Conservation (phyloP, 2,329 filamentous ascomycete species). For the Endothia cerciana region DNA sequence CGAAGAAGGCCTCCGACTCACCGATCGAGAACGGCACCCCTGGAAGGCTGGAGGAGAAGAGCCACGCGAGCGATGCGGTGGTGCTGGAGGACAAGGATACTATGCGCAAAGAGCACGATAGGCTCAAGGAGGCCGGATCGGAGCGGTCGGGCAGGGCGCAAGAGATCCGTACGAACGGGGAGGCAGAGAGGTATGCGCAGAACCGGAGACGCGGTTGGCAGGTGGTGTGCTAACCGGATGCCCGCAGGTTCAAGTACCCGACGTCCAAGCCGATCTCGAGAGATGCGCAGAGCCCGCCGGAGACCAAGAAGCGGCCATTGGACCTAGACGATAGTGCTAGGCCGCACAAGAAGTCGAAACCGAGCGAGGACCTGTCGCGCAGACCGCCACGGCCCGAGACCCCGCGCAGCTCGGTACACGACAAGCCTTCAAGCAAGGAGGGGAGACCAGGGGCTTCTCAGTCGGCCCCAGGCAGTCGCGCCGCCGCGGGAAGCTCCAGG, state of each 20-base stretch:
- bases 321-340: slow-evolving; percentile 50
- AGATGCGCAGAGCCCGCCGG: slow-evolving; percentile 40
- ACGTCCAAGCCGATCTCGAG: slow-evolving; percentile 37
- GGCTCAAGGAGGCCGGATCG: slow-evolving; percentile 26
- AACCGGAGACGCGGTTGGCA: slow-evolving; percentile 28
- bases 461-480: slow-evolving; percentile 20
- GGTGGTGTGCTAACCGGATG: slow-evolving; percentile 30
- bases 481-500: slow-evolving; percentile 18
- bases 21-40: slow-evolving; percentile 37
- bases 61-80: slow-evolving; percentile 28
- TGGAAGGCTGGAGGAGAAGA: slow-evolving; percentile 32
- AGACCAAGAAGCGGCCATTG: slow-evolving; percentile 51
- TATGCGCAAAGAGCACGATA: slow-evolving; percentile 31
- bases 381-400: slow-evolving; percentile 24
- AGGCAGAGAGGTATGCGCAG: slow-evolving; percentile 27
- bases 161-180: slow-evolving; percentile 23
- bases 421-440: slow-evolving; percentile 22
- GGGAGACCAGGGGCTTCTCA: slow-evolving; percentile 19
- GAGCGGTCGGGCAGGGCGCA: slow-evolving; percentile 23
- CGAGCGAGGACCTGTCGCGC: slow-evolving; percentile 31
- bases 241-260: slow-evolving; percentile 35
- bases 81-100: slow-evolving; percentile 29
- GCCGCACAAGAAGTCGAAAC: slow-evolving; percentile 51
- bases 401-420: slow-evolving; percentile 19
- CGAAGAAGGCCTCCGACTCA: slow-evolving; percentile 46